Conservation (phyloP, 2,329 filamentous ascomycete genomes). For the Arthroderma sp. region DNA sequence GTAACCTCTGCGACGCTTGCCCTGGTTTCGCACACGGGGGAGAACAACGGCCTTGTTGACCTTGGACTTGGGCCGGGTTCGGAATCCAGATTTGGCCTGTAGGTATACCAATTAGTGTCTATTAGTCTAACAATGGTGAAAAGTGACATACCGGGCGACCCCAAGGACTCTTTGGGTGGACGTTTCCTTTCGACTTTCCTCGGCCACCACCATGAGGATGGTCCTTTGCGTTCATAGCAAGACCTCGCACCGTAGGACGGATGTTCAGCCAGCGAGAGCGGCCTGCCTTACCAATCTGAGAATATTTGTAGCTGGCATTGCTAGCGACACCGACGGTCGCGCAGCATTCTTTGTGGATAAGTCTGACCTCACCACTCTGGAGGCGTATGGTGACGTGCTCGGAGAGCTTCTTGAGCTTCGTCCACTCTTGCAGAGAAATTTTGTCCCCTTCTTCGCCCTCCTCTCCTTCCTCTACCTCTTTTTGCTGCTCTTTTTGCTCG, state of each 20-base stretch:
- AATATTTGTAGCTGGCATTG: constrained; percentile 83
- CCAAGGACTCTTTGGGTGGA: constrained; percentile 91
- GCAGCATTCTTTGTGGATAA: constrained; percentile 81
- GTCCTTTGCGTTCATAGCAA: constrained; percentile 98
- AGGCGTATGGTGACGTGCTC: constrained; percentile 73
- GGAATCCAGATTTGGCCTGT: constrained; percentile 53
- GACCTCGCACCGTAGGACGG: constrained; percentile 85
- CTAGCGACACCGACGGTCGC: constrained; percentile 90
- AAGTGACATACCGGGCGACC: constrained; percentile 65
- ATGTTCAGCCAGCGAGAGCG: constrained; percentile 88
- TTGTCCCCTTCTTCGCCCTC: constrained; percentile 10
- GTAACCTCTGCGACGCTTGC: constrained; percentile 64
- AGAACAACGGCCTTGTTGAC: constrained; percentile 84
- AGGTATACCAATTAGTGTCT: constrained; percentile 1
- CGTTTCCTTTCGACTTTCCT: constrained; percentile 98
- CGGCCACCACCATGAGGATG: constrained; percentile 98
- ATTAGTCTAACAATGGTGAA: not conserved
- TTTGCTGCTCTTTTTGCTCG: constrained; percentile 3
- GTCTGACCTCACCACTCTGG: constrained; percentile 84
- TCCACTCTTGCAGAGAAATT: constrained; percentile 24
- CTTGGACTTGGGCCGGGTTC: constrained; percentile 80
- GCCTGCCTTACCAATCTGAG: constrained; percentile 87
- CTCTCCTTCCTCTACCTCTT: constrained; percentile 3
- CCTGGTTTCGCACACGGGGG: constrained; percentile 74
- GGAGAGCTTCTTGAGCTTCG: constrained; percentile 46